Percentiles rank a stretch among this genome's conserved stretches.
Conservation (phyloP, 1,284 basidiomycete species). For the Rhodotorula sp. region DNA sequence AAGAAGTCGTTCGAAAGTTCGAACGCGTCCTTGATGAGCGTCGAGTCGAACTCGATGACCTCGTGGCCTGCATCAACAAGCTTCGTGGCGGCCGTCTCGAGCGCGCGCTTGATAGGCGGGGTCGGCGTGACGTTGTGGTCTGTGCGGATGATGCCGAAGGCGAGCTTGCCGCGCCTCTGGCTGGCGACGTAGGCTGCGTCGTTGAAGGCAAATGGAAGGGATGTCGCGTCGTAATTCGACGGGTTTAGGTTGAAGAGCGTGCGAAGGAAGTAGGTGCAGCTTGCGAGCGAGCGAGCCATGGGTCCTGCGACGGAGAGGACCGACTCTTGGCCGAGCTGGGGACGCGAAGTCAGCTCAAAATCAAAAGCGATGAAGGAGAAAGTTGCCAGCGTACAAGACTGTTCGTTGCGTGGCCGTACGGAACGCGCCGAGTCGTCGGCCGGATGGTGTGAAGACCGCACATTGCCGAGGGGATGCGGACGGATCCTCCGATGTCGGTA, state of each 20-base stretch:
- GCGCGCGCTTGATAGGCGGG: conserved; percentile 48
- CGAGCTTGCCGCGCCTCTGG: conserved; percentile 35
- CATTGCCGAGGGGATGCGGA: conserved; percentile 19
- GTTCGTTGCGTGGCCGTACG: conserved; percentile 14
- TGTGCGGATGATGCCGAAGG: conserved; percentile 49
- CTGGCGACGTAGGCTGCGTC: conserved; percentile 18
- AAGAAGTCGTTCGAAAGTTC: conserved; percentile 31
- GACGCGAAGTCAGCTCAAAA: background rate
- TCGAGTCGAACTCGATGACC: conserved; percentile 21
- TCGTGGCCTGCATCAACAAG: conserved; percentile 13
- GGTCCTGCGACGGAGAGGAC: conserved; percentile 48
- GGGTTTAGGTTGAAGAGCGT: conserved; percentile 45
- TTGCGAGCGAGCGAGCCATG: conserved; percentile 45
- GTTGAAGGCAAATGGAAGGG: conserved; percentile 24
- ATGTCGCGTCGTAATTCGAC: conserved; percentile 46
- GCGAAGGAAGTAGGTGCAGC: conserved; percentile 47
- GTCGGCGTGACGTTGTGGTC: conserved; percentile 50
- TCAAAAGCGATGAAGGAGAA: no score
- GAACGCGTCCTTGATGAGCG: conserved; percentile 44
- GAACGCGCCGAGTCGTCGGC: conserved; percentile 6
- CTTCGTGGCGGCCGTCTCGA: conserved; percentile 44
- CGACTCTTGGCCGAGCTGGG: conserved; percentile 36
- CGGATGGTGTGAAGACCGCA: conserved; percentile 18
- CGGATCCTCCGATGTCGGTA: conserved; percentile 48
- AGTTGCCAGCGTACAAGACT: conserved; percentile 19